A percentile compares a stretch with the other conserved stretches of the same genome.
Evolutionary conservation across 116 monocot genomes (phyloP).

Genomic region (Dioscorea cayenensis): DNA sequence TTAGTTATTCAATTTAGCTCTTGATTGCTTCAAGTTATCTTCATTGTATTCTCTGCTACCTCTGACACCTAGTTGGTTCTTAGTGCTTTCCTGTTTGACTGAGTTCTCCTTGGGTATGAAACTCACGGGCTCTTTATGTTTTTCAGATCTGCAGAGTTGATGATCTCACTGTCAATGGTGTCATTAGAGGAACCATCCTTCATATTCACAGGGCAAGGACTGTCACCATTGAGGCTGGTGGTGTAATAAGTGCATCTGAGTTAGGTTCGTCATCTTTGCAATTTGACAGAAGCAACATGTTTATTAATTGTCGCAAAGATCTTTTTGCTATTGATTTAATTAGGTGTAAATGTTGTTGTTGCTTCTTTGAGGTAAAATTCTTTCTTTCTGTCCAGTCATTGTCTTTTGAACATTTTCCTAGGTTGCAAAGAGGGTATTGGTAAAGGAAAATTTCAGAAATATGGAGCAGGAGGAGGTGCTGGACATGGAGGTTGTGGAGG

Average conservation of each 20-base stretch:
- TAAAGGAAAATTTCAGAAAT: constrained; percentile 55
- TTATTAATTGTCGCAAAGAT: not conserved
- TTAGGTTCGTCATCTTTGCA: constrained; percentile 46
- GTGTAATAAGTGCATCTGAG: constrained; percentile 69
- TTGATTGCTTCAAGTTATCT: no score
- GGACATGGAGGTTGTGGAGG: constrained; percentile 95
- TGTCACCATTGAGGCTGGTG: constrained; percentile 48
- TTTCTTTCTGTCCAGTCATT: not conserved
- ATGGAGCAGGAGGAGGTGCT: constrained; percentile 90
- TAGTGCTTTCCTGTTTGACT: no score
- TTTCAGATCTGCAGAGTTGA: constrained; percentile 92
- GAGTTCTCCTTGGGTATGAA: not conserved
- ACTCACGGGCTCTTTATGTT: not conserved
- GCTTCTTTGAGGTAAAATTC: not conserved
- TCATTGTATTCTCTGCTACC: no score
- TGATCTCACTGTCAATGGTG: constrained; percentile 59
- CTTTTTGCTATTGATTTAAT: not conserved
- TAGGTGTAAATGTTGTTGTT: not conserved
- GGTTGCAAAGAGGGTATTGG: constrained; percentile 96
- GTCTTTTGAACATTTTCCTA: constrained; percentile 13
- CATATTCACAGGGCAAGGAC: constrained; percentile 92
- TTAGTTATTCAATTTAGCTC: no score
- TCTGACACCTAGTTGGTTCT: no score
- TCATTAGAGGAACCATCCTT: constrained; percentile 70
- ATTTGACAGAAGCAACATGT: not conserved